These are phyloP conservation scores for Fraxinus excelsior DNA, from an alignment of 257 asterid species.

Conservation along the genomic window DNA sequence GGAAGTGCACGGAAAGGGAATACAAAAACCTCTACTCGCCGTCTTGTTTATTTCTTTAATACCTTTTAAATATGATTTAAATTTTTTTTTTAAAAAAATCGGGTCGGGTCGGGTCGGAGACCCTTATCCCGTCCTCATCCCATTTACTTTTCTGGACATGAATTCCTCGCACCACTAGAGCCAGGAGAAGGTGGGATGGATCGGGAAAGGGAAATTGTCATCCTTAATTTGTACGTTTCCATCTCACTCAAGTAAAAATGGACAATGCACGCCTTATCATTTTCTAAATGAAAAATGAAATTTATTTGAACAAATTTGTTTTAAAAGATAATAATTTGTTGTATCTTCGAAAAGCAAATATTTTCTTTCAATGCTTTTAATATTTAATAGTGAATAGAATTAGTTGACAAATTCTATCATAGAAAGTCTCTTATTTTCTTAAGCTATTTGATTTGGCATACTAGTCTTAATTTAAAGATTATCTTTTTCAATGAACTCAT, in stretches of 20 bases:
- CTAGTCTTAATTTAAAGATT: neutral
- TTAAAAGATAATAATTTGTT: neutral
- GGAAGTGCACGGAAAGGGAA: too few relatives aligned
- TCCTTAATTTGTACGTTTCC: constrained; percentile 8
- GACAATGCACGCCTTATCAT: neutral
- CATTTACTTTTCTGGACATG: too few relatives aligned
- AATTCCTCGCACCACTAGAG: too few relatives aligned
- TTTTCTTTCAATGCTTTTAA: neutral
- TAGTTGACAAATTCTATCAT: too few relatives aligned
- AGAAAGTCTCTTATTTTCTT: too few relatives aligned
- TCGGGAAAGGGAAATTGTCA: neutral
- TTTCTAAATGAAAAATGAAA: neutral
- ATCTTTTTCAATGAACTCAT: neutral
- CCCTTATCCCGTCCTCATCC: too few relatives aligned
- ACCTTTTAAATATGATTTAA: too few relatives aligned
- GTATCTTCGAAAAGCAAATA: neutral
- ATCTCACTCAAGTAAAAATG: neutral
- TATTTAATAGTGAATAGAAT: neutral
- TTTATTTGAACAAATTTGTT: neutral
- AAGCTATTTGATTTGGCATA: neutral
- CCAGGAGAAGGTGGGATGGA: too few relatives aligned
- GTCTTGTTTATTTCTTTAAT: too few relatives aligned
- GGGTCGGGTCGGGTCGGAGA: too few relatives aligned
- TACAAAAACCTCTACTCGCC: too few relatives aligned
- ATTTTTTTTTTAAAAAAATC: too few relatives aligned